Evolutionary conservation across 495 filamentous ascomycete species (phyloP).

Genomic region (Extremus antarcticus): DNA sequence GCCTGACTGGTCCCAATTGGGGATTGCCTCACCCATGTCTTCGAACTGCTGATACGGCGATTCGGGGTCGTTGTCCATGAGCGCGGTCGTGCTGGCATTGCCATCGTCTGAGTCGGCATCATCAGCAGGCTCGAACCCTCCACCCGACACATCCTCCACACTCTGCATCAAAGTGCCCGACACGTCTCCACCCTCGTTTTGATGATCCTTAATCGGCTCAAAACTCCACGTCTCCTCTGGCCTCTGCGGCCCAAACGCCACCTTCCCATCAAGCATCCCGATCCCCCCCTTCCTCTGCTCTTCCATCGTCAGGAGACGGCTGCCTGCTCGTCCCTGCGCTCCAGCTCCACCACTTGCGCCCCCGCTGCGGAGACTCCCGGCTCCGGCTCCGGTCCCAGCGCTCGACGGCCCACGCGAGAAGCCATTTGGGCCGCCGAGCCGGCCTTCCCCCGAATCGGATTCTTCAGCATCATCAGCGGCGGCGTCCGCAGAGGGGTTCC

Average conservation of each 20-base stretch:
- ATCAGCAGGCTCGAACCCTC: background rate
- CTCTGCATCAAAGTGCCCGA: background rate
- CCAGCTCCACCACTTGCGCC: slow-evolving; percentile 6
- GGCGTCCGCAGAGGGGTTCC: slow-evolving; percentile 27
- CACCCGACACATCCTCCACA: background rate
- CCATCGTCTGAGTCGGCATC: background rate
- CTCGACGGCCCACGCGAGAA: slow-evolving; percentile 30
- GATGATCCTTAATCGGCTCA: background rate
- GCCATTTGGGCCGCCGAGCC: slow-evolving; percentile 21
- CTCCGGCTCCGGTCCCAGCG: slow-evolving; percentile 26
- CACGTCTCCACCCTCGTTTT: background rate
- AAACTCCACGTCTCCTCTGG: slow-evolving; percentile 2
- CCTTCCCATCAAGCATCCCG: background rate
- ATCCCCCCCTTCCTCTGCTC: background rate
- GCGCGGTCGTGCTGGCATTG: slow-evolving; percentile 5
- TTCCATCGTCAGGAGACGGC: slow-evolving; percentile 10
- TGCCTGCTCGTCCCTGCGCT: slow-evolving; percentile 5
- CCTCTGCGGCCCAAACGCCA: slow-evolving; percentile 1
- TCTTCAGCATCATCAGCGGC: slow-evolving; percentile 10
- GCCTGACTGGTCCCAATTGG: background rate
- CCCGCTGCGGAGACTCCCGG: slow-evolving; percentile 15
- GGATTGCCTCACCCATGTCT: background rate
- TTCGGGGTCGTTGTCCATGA: background rate
- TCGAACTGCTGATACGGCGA: background rate
- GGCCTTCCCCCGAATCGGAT: slow-evolving; percentile 21